phyloP scores from a whole-genome alignment of 2,329 filamentous ascomycete species.

The Talaromyces piceae region DNA sequence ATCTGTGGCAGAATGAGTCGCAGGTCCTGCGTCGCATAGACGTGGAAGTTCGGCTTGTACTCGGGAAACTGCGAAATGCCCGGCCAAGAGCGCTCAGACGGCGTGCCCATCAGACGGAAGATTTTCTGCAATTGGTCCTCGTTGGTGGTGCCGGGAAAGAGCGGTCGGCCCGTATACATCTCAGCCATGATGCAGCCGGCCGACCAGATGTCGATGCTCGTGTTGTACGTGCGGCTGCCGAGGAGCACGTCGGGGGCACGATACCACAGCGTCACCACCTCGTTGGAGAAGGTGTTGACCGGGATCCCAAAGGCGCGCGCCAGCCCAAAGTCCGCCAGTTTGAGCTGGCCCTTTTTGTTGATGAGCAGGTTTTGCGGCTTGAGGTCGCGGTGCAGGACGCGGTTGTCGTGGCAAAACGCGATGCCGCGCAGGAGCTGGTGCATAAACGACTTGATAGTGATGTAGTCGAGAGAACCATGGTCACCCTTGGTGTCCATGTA shows the following conservation, averaged over 20 bases:
- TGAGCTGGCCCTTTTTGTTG: slow-evolving; percentile 81
- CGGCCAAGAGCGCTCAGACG: slow-evolving; percentile 90
- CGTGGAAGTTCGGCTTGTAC: slow-evolving; percentile 91
- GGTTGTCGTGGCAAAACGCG: slow-evolving; percentile 95
- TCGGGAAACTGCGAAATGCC: slow-evolving; percentile 94
- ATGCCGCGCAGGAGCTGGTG: slow-evolving; percentile 93
- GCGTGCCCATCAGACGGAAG: slow-evolving; percentile 97
- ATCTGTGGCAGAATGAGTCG: slow-evolving; percentile 82
- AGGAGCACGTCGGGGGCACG: slow-evolving; percentile 91
- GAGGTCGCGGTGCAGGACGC: slow-evolving; percentile 88
- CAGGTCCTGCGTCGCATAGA: slow-evolving; percentile 88
- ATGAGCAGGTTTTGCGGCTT: slow-evolving; percentile 97
- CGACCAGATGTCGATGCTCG: slow-evolving; percentile 99
- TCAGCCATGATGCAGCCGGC: slow-evolving; percentile 99
- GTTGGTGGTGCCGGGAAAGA: slow-evolving; percentile 96
- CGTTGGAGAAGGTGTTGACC: slow-evolving; percentile 96
- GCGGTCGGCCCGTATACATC: slow-evolving; percentile 92
- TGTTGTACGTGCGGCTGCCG: slow-evolving; percentile 93
- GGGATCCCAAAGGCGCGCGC: slow-evolving; percentile 93
- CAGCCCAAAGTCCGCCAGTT: slow-evolving; percentile 90
- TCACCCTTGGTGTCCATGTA: slow-evolving; percentile 96
- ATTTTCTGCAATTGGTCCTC: slow-evolving; percentile 96
- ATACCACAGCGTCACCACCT: slow-evolving; percentile 97
- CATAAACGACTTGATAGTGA: slow-evolving; percentile 98
- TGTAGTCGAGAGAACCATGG: slow-evolving; percentile 76